phyloP scores from a whole-genome alignment of 305 asterid genomes.

The Fraxinus sp. region DNA sequence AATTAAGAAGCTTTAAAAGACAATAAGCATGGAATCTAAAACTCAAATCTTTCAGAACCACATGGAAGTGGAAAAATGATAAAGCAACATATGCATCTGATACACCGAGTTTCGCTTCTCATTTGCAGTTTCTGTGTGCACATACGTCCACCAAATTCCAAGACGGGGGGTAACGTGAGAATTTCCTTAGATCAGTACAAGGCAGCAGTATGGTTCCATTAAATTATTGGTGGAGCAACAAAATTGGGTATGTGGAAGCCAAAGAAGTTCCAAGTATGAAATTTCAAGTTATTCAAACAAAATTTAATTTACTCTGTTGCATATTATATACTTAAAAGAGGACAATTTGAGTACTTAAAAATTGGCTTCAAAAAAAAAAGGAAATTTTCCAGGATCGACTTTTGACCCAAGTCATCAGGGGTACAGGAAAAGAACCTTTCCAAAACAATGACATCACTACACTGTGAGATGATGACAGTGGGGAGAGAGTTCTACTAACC shows the following conservation, averaged over 20 bases:
- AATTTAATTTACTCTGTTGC: not conserved
- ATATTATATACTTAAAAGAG: not conserved
- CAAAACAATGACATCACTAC: not conserved
- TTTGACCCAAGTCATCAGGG: constrained; percentile 7
- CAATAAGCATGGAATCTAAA: not conserved
- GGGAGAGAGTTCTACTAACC: constrained; percentile 42
- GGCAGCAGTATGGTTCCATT: not conserved
- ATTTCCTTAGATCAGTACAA: not conserved
- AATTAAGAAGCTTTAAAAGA: not conserved
- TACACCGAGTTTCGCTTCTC: not conserved
- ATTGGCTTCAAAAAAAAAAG: not conserved
- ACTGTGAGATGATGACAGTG: constrained; percentile 3
- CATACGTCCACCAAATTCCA: not conserved
- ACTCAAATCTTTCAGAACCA: not conserved
- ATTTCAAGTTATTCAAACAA: not conserved
- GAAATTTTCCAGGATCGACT: not conserved
- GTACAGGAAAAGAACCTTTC: constrained; percentile 4
- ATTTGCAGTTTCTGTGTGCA: not conserved
- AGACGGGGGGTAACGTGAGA: not conserved
- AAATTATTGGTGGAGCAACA: not conserved
- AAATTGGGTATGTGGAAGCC: not conserved
- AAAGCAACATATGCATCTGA: not conserved
- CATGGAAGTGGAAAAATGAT: not conserved
- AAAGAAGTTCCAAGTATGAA: not conserved
- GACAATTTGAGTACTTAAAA: not conserved